Percentiles rank a stretch among this genome's conserved stretches.
These are phyloP conservation scores for Aspergillus ochraceus DNA, from an alignment of 2,329 filamentous ascomycete species.

Conservation along the genomic window DNA sequence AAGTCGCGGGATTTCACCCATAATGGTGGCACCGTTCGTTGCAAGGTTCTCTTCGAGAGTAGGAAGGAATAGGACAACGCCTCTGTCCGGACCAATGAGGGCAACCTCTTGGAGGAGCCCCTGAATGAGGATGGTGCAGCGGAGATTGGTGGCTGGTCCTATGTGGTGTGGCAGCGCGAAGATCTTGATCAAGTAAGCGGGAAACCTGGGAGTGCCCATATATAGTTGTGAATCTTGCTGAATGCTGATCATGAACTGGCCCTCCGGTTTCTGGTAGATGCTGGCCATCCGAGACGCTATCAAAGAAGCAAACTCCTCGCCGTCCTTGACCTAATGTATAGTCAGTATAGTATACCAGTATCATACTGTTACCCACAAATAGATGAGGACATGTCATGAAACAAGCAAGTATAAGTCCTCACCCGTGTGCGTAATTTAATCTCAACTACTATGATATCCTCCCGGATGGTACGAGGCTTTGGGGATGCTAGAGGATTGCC, in stretches of 20 bases:
- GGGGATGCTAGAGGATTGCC: slow-evolving; percentile 38
- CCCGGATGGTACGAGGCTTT: slow-evolving; percentile 52
- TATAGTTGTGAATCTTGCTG: slow-evolving; percentile 73
- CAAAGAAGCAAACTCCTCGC: slow-evolving; percentile 74
- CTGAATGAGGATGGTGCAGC: slow-evolving; percentile 76
- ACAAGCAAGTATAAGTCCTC: slow-evolving; percentile 8
- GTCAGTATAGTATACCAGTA: background rate
- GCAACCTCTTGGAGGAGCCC: slow-evolving; percentile 71
- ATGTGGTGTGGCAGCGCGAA: slow-evolving; percentile 68
- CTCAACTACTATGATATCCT: slow-evolving; percentile 63
- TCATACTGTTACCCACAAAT: background rate
- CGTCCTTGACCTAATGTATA: slow-evolving; percentile 60
- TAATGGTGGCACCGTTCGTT: slow-evolving; percentile 67
- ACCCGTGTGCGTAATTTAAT: slow-evolving; percentile 66
- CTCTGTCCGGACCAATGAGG: slow-evolving; percentile 64
- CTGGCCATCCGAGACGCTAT: slow-evolving; percentile 71
- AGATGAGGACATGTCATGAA: background rate
- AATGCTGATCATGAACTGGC: slow-evolving; percentile 73
- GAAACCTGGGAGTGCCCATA: slow-evolving; percentile 72
- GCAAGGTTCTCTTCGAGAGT: slow-evolving; percentile 72
- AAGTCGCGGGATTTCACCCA: slow-evolving; percentile 65
- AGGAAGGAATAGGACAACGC: slow-evolving; percentile 70
- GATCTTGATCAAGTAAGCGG: slow-evolving; percentile 76
- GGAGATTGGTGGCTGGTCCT: slow-evolving; percentile 73
- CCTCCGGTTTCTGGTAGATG: slow-evolving; percentile 72